Evolutionary conservation across 177 flowering plant species (phyloP).

Genomic region (Vitis hybrid): DNA sequence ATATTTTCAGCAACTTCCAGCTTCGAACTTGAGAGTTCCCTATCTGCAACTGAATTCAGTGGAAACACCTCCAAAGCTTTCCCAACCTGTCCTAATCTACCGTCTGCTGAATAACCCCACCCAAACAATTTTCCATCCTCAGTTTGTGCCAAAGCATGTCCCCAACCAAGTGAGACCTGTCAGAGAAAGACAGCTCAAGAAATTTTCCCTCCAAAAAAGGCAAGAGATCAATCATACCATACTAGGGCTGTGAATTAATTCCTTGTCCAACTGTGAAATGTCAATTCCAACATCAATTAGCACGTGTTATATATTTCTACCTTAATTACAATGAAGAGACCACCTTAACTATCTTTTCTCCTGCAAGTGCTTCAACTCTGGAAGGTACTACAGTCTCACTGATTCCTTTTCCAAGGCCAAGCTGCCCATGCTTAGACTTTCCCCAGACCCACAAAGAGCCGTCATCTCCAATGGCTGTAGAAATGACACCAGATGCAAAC

Average conservation of each 20-base stretch:
- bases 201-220: neutral
- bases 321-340: slow-evolving; percentile 17
- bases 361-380: slow-evolving; percentile 67
- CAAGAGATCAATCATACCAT: neutral
- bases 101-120: slow-evolving; percentile 94
- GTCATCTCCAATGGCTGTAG: slow-evolving; percentile 78
- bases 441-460: slow-evolving; percentile 99
- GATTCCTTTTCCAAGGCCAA: slow-evolving; percentile 76
- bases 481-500: slow-evolving; percentile 88
- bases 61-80: slow-evolving; percentile 31
- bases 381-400: slow-evolving; percentile 61
- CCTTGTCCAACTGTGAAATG: neutral
- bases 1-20: slow-evolving; percentile 58
- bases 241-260: neutral
- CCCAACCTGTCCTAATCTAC: slow-evolving; percentile 75
- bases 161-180: slow-evolving; percentile 95
- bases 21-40: slow-evolving; percentile 17
- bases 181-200: slow-evolving; percentile 1
- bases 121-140: slow-evolving; percentile 82
- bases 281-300: neutral
- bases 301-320: slow-evolving; percentile 14
- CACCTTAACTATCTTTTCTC: slow-evolving; percentile 80
- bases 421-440: slow-evolving; percentile 93
- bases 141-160: slow-evolving; percentile 75
- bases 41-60: slow-evolving; percentile 23